Conservation (phyloP, 2,329 filamentous ascomycete genomes). For the Ceratocystis albifundus region DNA sequence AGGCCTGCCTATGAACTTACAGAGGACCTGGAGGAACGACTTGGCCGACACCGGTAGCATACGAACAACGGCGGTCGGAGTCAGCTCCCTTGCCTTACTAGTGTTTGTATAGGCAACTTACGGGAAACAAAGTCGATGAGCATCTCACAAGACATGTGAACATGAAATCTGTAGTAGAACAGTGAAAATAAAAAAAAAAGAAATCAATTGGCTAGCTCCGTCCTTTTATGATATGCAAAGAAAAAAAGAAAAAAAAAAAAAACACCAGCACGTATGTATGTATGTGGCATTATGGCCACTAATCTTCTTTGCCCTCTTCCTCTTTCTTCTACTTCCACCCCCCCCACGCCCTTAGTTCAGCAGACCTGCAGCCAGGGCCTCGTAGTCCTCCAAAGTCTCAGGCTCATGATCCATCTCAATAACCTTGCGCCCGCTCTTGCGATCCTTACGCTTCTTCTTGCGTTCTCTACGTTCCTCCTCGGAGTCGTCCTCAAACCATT, state of each 20-base stretch:
- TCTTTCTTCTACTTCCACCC: neutral
- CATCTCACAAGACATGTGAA: slow-evolving; percentile 6
- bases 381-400: slow-evolving; percentile 67
- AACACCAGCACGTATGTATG: slow-evolving; percentile 8
- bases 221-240: slow-evolving; percentile 24
- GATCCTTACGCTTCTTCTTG: slow-evolving; percentile 34
- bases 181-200: neutral
- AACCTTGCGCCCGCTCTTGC: slow-evolving; percentile 42
- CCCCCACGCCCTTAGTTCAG: slow-evolving; percentile 42
- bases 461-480: slow-evolving; percentile 27
- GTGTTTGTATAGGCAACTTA: neutral
- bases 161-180: neutral
- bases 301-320: neutral
- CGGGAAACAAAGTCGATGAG: neutral
- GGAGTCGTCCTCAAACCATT: slow-evolving; percentile 59
- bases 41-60: slow-evolving; percentile 49
- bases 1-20: slow-evolving; percentile 64
- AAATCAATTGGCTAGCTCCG: slow-evolving; percentile 20
- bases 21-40: slow-evolving; percentile 64
- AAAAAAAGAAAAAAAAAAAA: slow-evolving; percentile 31
- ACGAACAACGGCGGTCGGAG: neutral
- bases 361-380: slow-evolving; percentile 62
- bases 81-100: neutral
- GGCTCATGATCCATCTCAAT: slow-evolving; percentile 56
- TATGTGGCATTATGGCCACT: slow-evolving; percentile 24